Evolutionary conservation across 1,284 basidiomycete genomes (phyloP).

Genomic region (Athelia psychrophila): DNA sequence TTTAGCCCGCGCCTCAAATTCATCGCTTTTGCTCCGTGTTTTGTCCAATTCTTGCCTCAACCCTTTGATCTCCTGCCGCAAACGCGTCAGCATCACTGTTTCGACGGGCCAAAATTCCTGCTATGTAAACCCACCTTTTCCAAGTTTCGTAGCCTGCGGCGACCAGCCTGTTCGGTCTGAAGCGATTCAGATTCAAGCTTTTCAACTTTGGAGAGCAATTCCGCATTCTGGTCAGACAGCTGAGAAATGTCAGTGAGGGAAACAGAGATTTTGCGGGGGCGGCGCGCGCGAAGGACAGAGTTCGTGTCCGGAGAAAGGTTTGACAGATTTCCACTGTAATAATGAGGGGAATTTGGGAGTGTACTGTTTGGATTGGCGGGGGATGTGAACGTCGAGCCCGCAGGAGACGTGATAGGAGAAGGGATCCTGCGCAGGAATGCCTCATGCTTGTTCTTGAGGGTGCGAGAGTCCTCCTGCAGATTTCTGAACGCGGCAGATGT

Average conservation of each 20-base stretch:
- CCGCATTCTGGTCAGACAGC: slow-evolving; percentile 79
- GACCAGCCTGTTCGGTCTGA: slow-evolving; percentile 63
- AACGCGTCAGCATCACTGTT: too few relatives aligned
- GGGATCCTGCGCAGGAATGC: slow-evolving; percentile 63
- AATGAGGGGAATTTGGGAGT: slow-evolving; percentile 32
- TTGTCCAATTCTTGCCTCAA: slow-evolving; percentile 72
- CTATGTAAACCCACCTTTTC: slow-evolving; percentile 43
- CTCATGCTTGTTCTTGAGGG: slow-evolving; percentile 67
- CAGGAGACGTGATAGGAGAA: slow-evolving; percentile 26
- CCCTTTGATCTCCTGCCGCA: slow-evolving; percentile 57
- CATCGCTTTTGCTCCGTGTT: slow-evolving; percentile 63
- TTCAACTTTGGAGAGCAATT: slow-evolving; percentile 72
- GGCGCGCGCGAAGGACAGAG: slow-evolving; percentile 29
- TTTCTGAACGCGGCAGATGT: slow-evolving; percentile 68
- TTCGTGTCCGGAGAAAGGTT: slow-evolving; percentile 8
- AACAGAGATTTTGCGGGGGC: slow-evolving; percentile 56
- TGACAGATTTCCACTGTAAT: slow-evolving; percentile 19
- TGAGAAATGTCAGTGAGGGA: slow-evolving; percentile 66
- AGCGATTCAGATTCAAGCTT: slow-evolving; percentile 69
- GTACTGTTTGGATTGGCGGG: slow-evolving; percentile 20
- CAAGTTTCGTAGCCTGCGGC: slow-evolving; percentile 64
- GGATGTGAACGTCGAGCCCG: slow-evolving; percentile 22
- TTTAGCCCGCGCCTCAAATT: slow-evolving; percentile 64
- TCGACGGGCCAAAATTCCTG: too few relatives aligned
- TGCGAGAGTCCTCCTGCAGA: slow-evolving; percentile 65